Percentiles rank a stretch among this genome's conserved stretches.
phyloP scores from a whole-genome alignment of 208 protist genomes.

The Tritrichomonas musculus region DNA sequence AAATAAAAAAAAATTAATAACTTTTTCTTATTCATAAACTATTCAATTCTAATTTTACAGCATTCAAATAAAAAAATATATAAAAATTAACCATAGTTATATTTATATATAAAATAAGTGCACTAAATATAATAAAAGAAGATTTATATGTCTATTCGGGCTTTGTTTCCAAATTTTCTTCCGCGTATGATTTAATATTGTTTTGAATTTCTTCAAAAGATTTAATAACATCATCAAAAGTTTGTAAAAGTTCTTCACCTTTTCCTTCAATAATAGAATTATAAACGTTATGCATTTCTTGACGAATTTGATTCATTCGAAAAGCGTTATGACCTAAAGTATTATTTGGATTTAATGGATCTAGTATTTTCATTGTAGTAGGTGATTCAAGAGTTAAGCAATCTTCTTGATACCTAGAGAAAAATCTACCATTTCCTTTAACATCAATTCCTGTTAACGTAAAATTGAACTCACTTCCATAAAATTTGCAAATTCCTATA shows the following conservation, averaged over 20 bases:
- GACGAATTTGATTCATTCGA: not conserved
- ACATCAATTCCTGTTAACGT: conserved; percentile 24
- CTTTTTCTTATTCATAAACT: too few relatives aligned
- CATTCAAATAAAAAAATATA: too few relatives aligned
- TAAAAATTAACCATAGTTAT: too few relatives aligned
- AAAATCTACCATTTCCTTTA: not conserved
- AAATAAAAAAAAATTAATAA: too few relatives aligned
- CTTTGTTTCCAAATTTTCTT: too few relatives aligned
- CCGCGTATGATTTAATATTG: not conserved
- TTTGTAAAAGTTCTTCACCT: not conserved
- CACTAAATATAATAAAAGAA: too few relatives aligned
- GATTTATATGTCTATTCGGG: too few relatives aligned
- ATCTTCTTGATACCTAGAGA: not conserved
- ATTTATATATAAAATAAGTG: too few relatives aligned
- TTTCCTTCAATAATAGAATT: not conserved
- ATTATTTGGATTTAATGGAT: not conserved
- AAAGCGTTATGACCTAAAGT: not conserved
- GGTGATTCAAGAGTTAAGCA: not conserved
- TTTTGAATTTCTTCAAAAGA: not conserved
- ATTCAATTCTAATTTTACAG: too few relatives aligned
- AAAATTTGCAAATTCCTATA: not conserved
- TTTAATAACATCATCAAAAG: not conserved
- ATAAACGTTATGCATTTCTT: not conserved
- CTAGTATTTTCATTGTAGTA: not conserved
- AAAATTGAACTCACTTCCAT: conserved; percentile 21